Conservation (phyloP, 2,329 filamentous ascomycete species). For the Hypoxylon sp. region DNA sequence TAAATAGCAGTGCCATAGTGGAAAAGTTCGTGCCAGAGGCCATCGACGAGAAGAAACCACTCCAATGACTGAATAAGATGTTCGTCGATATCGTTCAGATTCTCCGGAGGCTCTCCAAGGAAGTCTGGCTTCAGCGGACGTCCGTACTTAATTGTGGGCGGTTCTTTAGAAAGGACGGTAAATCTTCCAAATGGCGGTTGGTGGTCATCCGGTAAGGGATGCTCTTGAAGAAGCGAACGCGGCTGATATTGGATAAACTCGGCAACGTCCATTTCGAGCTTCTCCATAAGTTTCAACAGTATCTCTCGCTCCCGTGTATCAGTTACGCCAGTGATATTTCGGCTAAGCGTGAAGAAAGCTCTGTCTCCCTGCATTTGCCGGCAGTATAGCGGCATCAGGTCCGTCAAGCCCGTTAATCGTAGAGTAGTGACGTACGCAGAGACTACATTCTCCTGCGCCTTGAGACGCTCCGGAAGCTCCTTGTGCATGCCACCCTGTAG, state of each 20-base stretch:
- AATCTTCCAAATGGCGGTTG: constrained; percentile 62
- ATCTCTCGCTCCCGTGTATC: constrained; percentile 73
- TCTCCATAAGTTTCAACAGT: constrained; percentile 80
- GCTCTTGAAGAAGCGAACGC: constrained; percentile 63
- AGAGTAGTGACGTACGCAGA: constrained; percentile 86
- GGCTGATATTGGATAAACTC: constrained; percentile 80
- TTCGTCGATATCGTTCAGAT: constrained; percentile 72
- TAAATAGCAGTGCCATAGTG: constrained; percentile 78
- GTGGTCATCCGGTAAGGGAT: constrained; percentile 53
- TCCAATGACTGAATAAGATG: constrained; percentile 82
- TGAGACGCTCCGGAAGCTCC: constrained; percentile 55
- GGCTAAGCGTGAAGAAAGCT: constrained; percentile 77
- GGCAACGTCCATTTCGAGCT: constrained; percentile 78
- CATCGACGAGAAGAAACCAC: constrained; percentile 84
- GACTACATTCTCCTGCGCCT: constrained; percentile 79
- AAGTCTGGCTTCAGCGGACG: constrained; percentile 78
- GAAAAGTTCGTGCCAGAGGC: constrained; percentile 79
- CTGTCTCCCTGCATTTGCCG: constrained; percentile 77
- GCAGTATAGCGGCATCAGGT: constrained; percentile 89
- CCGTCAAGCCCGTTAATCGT: constrained; percentile 76
- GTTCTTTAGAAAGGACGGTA: constrained; percentile 61
- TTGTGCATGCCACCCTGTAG: constrained; percentile 59
- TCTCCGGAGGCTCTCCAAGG: constrained; percentile 70
- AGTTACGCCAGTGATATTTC: constrained; percentile 80
- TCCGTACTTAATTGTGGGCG: constrained; percentile 68